A percentile compares a stretch with the other conserved stretches of the same genome.
Conservation (phyloP, 2,329 filamentous ascomycete species). For the Arthrocladium fulminans region DNA sequence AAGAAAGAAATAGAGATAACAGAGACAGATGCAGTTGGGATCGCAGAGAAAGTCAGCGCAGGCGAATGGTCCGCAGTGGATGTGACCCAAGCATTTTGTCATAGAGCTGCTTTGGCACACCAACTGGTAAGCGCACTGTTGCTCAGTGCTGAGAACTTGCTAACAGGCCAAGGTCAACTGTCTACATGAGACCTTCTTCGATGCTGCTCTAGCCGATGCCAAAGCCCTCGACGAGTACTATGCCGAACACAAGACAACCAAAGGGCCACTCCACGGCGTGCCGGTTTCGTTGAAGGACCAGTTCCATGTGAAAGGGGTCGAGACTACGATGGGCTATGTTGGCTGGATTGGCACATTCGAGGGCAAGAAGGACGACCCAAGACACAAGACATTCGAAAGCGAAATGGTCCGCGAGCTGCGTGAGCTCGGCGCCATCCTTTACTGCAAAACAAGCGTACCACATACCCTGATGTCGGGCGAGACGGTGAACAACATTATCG, state of each 20-base stretch:
- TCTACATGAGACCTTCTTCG: conserved; percentile 48
- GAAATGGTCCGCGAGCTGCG: conserved; percentile 50
- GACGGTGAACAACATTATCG: conserved; percentile 54
- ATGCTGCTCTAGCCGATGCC: conserved; percentile 43
- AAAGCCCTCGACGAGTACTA: conserved; percentile 41
- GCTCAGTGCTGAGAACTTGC: not conserved
- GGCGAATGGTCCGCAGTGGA: conserved; percentile 50
- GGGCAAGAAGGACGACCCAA: conserved; percentile 44
- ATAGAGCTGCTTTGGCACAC: conserved; percentile 49
- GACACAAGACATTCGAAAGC: conserved; percentile 45
- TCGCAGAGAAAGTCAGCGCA: conserved; percentile 45
- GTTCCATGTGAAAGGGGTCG: conserved; percentile 41
- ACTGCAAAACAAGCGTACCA: conserved; percentile 49
- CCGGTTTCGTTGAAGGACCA: conserved; percentile 48
- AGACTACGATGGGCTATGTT: conserved; percentile 55
- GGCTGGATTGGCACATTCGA: conserved; percentile 57
- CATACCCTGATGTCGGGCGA: conserved; percentile 51
- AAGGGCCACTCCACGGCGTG: conserved; percentile 55
- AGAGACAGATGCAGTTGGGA: conserved; percentile 49
- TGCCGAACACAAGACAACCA: conserved; percentile 33
- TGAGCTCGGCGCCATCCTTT: conserved; percentile 46
- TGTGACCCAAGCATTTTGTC: conserved; percentile 49
- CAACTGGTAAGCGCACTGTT: conserved; percentile 40
- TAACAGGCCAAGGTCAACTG: conserved; percentile 35
- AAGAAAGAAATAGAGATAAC: conserved; percentile 52